These are phyloP conservation scores for Penicillium psychrosexuale DNA, from an alignment of 2,329 filamentous ascomycete species.

Conservation along the genomic window DNA sequence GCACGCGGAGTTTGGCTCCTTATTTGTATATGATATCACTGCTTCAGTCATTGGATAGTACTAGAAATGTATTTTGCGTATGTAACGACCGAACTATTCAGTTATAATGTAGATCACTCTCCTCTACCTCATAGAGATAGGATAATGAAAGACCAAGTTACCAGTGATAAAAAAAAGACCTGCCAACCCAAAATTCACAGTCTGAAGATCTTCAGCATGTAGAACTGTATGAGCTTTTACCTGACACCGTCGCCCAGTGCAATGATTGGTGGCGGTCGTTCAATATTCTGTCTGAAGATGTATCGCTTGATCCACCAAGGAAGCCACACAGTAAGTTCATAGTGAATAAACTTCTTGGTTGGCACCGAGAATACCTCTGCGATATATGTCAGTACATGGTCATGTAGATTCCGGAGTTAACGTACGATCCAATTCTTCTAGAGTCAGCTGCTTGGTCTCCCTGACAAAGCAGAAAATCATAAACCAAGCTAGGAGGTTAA, in stretches of 20 bases:
- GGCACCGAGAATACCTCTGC: conserved; percentile 58
- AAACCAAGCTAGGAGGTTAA: conserved; percentile 59
- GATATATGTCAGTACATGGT: conserved; percentile 43
- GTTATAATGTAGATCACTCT: not conserved
- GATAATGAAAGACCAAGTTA: not conserved
- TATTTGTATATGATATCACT: not conserved
- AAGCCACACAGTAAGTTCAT: conserved; percentile 54
- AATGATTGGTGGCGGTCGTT: conserved; percentile 23
- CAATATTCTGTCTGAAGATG: conserved; percentile 49
- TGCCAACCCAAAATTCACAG: not conserved
- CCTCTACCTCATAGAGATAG: not conserved
- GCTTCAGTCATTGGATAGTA: not conserved
- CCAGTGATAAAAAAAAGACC: not conserved
- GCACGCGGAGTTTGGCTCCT: too few species aligned
- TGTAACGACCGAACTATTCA: not conserved
- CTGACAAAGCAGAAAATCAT: conserved; percentile 61
- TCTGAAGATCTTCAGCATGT: not conserved
- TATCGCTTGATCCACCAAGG: conserved; percentile 61
- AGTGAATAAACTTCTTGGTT: conserved; percentile 53
- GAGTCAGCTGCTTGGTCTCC: conserved; percentile 53
- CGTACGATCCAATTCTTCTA: conserved; percentile 30
- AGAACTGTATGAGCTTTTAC: not conserved
- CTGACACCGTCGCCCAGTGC: conserved; percentile 15
- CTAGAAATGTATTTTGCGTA: not conserved
- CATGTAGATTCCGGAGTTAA: not conserved